Conservation (phyloP, 257 asterid species). For the Pogostemon cablin region DNA sequence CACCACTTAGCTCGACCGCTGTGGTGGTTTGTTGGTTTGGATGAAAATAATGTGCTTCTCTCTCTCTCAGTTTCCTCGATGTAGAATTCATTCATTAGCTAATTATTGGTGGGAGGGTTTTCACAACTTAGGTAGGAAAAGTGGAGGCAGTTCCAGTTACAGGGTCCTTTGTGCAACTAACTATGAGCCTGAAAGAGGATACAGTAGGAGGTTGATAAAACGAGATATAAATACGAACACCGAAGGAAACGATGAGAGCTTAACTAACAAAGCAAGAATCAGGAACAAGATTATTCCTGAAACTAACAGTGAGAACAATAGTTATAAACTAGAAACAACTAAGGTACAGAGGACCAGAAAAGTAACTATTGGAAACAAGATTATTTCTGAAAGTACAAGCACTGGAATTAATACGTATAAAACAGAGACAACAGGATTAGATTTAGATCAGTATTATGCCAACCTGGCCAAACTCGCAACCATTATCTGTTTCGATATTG, state of each 20-base stretch:
- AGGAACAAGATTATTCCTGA: conserved; percentile 39
- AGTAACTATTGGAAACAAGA: conserved; percentile 37
- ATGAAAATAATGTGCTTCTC: conserved; percentile 90
- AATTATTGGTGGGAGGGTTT: conserved; percentile 65
- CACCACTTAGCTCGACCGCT: conserved; percentile 14
- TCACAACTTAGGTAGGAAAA: conserved; percentile 42
- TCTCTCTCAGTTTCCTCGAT: conserved; percentile 66
- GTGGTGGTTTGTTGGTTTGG: conserved; percentile 39
- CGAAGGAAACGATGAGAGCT: conserved; percentile 46
- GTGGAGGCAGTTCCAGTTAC: conserved; percentile 41
- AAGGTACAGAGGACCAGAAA: conserved; percentile 42
- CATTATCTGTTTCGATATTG: conserved; percentile 71
- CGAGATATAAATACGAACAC: conserved; percentile 50
- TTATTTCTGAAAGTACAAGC: conserved; percentile 37
- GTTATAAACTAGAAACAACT: conserved; percentile 37
- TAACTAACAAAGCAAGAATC: conserved; percentile 39
- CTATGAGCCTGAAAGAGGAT: conserved; percentile 63
- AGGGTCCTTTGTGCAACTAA: conserved; percentile 55
- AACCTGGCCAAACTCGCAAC: conserved; percentile 68
- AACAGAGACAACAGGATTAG: conserved; percentile 42
- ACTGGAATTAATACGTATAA: conserved; percentile 33
- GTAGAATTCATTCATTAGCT: conserved; percentile 57
- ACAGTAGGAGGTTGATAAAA: conserved; percentile 57
- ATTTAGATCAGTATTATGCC: conserved; percentile 45
- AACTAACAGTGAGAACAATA: conserved; percentile 29